Percentiles rank a stretch among this genome's conserved stretches.
phyloP scores from a whole-genome alignment of 179 eudicot genomes.

The Drosera spatulata region DNA sequence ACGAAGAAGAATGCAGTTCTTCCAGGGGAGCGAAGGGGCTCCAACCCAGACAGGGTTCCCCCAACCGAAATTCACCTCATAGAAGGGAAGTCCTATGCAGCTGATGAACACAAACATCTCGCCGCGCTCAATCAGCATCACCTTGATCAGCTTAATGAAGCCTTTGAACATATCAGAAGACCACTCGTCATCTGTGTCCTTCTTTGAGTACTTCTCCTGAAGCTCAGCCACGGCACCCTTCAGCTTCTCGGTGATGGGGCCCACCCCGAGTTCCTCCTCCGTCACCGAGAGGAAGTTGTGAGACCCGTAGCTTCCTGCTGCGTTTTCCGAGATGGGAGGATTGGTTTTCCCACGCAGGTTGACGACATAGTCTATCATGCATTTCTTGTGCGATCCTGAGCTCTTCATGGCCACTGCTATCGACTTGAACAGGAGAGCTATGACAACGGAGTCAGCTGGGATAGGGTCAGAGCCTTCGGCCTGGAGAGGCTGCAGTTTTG shows the following conservation, averaged over 20 bases:
- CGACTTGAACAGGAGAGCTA: constrained; percentile 9
- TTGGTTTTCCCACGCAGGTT: constrained; percentile 12
- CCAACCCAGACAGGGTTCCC: constrained; percentile 30
- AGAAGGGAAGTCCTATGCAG: constrained; percentile 17
- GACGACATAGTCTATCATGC: constrained; percentile 4
- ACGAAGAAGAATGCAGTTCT: constrained; percentile 18
- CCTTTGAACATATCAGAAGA: constrained; percentile 4
- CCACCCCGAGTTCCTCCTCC: not conserved
- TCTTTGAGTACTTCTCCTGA: not conserved
- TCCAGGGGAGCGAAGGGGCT: constrained; percentile 19
- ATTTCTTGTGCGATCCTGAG: not conserved
- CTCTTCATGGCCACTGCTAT: not conserved
- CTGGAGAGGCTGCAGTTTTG: not conserved
- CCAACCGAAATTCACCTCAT: constrained; percentile 33
- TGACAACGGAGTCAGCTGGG: constrained; percentile 4
- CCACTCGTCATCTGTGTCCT: constrained; percentile 2
- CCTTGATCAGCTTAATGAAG: constrained; percentile 1
- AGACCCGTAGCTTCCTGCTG: constrained; percentile 6
- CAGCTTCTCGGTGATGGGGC: not conserved
- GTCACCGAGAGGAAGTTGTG: not conserved
- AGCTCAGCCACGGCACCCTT: not conserved
- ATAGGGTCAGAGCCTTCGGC: not conserved
- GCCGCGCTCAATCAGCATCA: not conserved
- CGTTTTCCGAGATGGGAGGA: constrained; percentile 8
- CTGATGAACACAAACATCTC: constrained; percentile 11